A percentile compares a stretch with the other conserved stretches of the same genome.
Conservation (phyloP, 1,284 basidiomycete genomes). For the Puccinia coronata region DNA sequence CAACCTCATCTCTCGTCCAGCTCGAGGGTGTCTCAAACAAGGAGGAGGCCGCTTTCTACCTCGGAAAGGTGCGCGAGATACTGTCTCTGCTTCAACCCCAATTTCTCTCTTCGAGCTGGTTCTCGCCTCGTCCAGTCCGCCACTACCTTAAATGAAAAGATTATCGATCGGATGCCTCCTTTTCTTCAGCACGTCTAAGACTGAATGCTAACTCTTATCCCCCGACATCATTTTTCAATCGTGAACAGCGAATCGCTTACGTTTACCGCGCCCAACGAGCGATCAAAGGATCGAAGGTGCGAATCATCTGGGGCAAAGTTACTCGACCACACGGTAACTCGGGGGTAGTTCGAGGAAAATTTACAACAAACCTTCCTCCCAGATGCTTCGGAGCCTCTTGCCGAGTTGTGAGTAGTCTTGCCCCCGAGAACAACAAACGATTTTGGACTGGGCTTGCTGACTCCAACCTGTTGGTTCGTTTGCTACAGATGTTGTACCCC, state of each 20-base stretch:
- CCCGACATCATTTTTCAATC: background rate
- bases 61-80: conserved; percentile 37
- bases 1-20: conserved; percentile 45
- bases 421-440: background rate
- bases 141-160: background rate
- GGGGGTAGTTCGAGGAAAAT: conserved; percentile 49
- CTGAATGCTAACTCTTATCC: background rate
- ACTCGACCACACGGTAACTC: conserved; percentile 47
- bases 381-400: conserved; percentile 45
- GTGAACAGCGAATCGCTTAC: conserved; percentile 40
- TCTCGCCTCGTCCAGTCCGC: background rate
- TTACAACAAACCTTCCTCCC: conserved; percentile 42
- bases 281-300: conserved; percentile 47
- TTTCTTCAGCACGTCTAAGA: background rate
- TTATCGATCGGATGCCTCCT: background rate
- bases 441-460: background rate
- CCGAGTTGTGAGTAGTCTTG: conserved; percentile 35
- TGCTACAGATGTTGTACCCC: conserved; percentile 41
- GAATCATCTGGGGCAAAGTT: conserved; percentile 50
- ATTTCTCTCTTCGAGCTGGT: background rate
- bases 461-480: background rate
- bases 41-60: conserved; percentile 43
- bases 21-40: conserved; percentile 44
- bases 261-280: conserved; percentile 48
- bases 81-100: background rate